Evolutionary conservation across 2,329 filamentous ascomycete species (phyloP), one percentile per base, ranked within the genome.

Genomic region (Domatiomyces globalis): DNA sequence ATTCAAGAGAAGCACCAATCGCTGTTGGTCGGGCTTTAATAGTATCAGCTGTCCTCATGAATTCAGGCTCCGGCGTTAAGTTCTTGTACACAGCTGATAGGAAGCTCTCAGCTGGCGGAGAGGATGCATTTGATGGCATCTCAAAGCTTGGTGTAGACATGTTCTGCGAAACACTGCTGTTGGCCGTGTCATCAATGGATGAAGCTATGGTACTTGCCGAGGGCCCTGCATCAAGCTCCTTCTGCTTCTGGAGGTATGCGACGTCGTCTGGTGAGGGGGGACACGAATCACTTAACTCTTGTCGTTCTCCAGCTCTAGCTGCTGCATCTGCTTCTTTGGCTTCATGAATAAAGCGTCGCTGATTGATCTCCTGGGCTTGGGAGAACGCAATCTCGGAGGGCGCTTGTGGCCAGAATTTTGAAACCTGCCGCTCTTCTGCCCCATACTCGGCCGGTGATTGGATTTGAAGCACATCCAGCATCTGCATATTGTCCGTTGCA

Each of bases 101-200:
- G 73, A 76, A 58, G 0, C 65, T 64, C 49, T 71, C 69, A 6
- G 64, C 66, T 9, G 69, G 72, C 22, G 71, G 63, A 19, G 71
- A 73, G 0, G 71, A 73, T 10, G 69, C 70, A 25, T 68, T 69
- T 15, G 69, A 58, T 15, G 71, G 68, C 9, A 70, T 69, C 3
- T 69, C 69, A 33, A 73, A 71, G 56, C 70, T 72, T 4, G 69
- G 70, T 54, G 72, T 69, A 7, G 71, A 73, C 43, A 69, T 67
- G 57, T 68, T 71, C 49, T 71, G 69, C 25, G 70, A 72, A 60
- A 72, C 71, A 48, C 69, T 70, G 46, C 70, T 72, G 33, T 65
- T 66, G 44, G 65, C 69, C 49, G 71, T 69, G 49, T 69, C 70
- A 33, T 67, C 65, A n/a, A 69, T 69, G 1, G 69, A 70, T 5